Evolutionary conservation across 306 rosid species (phyloP), one percentile per base, ranked within the genome.

Genomic region (Betula pendula): DNA sequence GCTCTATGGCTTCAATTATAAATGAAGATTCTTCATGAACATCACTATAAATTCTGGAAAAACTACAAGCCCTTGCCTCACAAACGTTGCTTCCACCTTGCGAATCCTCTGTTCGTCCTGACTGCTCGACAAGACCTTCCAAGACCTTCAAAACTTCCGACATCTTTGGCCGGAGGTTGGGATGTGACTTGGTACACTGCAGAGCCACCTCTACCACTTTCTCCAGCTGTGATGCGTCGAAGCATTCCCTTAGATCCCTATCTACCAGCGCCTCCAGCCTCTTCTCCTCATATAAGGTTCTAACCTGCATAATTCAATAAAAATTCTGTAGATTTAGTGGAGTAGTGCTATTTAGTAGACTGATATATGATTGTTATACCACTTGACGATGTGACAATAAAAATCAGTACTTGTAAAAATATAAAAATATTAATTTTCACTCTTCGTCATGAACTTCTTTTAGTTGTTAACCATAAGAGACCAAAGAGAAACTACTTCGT

Each of bases 141-240:
- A 92, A 83, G 76, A 89, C 74, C 90, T 90, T 90, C 83, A 95
- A 74, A 77, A 85, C 85, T 49, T 88, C 92, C 0, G 94, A 92
- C 97, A 95, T 92, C 88, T 89, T 95, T 0, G 97, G 97, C 77
- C 97, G 85, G 77, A 91, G 90, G 51, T 77, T 87, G 31, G 99
- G 98, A 84, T 85, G 87, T 1, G 97, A 84, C 68, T 87, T 97
- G 79, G 97, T 88, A 56, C 99, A 92, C 65, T 86, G 94, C 35
- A 91, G 80, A 76, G 97, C 91, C 77, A 92, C 77, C 74, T 87
- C 97, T 19, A 80, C 94, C 0, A 88, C 87, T 60, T 84, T 86
- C 75, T 88, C 94, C 19, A 95, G 85, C 82, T 90, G 97, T 5
- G 77, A 53, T 66, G 87, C 87, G 82, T 89, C 96, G 48, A 87